phyloP scores from a whole-genome alignment of 1,284 basidiomycete species.

The Naganishia albida region DNA sequence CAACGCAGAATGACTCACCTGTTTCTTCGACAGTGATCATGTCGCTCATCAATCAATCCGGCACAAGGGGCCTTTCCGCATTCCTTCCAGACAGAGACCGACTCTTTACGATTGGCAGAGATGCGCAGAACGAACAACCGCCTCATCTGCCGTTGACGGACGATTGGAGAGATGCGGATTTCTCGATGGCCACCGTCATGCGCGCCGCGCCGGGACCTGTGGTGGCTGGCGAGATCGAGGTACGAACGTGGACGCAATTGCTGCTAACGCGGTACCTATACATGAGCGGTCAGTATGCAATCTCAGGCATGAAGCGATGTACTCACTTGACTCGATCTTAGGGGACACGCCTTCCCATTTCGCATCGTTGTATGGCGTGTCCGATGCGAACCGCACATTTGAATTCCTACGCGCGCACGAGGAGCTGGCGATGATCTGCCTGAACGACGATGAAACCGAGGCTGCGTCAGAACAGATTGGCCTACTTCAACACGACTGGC shows the following conservation, averaged over 20 bases:
- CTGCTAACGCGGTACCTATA: slow-evolving; percentile 58
- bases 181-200: slow-evolving; percentile 54
- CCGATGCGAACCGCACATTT: neutral
- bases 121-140: slow-evolving; percentile 29
- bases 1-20: neutral
- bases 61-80: slow-evolving; percentile 56
- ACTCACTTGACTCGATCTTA: neutral
- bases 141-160: slow-evolving; percentile 56
- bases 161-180: slow-evolving; percentile 55
- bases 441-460: slow-evolving; percentile 28
- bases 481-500: slow-evolving; percentile 7
- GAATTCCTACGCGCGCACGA: slow-evolving; percentile 2
- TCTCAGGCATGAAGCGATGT: neutral
- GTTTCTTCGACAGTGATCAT: slow-evolving; percentile 47
- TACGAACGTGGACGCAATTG: slow-evolving; percentile 54
- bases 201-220: neutral
- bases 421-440: slow-evolving; percentile 19
- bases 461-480: slow-evolving; percentile 8
- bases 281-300: slow-evolving; percentile 26
- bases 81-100: slow-evolving; percentile 54
- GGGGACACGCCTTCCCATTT: slow-evolving; percentile 44
- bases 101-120: slow-evolving; percentile 32
- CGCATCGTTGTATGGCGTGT: slow-evolving; percentile 16
- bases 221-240: slow-evolving; percentile 44
- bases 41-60: slow-evolving; percentile 57